phyloP scores from a whole-genome alignment of 2,329 filamentous ascomycete species.

The Fusarium cicatricum region DNA sequence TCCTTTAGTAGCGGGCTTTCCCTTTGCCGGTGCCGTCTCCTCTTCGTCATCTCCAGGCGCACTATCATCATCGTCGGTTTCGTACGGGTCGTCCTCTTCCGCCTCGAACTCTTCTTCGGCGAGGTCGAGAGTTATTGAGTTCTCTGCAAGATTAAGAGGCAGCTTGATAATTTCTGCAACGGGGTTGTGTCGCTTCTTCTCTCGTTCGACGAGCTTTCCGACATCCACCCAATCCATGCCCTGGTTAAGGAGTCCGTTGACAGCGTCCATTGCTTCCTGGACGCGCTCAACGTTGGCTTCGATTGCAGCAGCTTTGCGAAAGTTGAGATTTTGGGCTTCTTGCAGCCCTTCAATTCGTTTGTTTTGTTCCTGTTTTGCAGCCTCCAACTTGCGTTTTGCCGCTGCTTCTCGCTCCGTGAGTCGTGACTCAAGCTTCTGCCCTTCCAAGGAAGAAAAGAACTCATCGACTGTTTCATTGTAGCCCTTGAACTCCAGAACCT shows the following conservation, averaged over 20 bases:
- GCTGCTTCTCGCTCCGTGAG: constrained; percentile 82
- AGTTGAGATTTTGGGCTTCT: constrained; percentile 80
- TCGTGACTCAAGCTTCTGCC: constrained; percentile 86
- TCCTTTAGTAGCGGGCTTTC: constrained; percentile 57
- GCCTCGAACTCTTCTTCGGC: constrained; percentile 73
- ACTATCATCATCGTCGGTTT: constrained; percentile 69
- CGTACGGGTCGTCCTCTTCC: constrained; percentile 66
- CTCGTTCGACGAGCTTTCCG: constrained; percentile 84
- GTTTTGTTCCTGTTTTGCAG: constrained; percentile 83
- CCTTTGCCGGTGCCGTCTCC: constrained; percentile 46
- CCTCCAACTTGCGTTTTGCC: constrained; percentile 84
- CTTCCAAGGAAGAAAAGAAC: constrained; percentile 96
- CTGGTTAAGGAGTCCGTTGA: constrained; percentile 89
- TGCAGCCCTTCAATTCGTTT: constrained; percentile 87
- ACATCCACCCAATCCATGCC: constrained; percentile 99
- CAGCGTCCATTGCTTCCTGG: constrained; percentile 89
- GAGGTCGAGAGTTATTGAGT: constrained; percentile 82
- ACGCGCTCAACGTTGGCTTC: constrained; percentile 91
- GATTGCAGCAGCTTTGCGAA: constrained; percentile 88
- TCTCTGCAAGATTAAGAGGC: constrained; percentile 89
- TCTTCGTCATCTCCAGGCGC: constrained; percentile 50
- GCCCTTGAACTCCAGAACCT: constrained; percentile 78
- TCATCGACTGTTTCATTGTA: constrained; percentile 96
- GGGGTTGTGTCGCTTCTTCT: constrained; percentile 81
- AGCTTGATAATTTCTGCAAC: constrained; percentile 88